These are phyloP conservation scores for Globisporangium nunn DNA, from an alignment of 352 stramenopile genomes.

Conservation along the genomic window DNA sequence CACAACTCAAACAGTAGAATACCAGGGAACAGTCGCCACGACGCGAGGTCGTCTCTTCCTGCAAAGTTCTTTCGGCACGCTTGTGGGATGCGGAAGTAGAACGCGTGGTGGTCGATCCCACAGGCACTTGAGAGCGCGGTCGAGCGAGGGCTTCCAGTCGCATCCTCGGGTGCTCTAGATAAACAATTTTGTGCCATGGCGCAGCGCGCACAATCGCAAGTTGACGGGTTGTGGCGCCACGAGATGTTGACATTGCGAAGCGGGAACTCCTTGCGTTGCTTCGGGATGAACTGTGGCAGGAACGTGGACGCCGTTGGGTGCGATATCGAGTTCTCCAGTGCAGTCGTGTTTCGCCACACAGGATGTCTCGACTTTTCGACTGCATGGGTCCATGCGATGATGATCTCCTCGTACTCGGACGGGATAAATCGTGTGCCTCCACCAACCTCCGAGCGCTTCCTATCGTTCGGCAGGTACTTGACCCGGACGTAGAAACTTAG, in stretches of 20 bases:
- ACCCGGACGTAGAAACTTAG: slow-evolving; percentile 65
- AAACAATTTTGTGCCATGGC: slow-evolving; percentile 16
- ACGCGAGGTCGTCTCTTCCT: slow-evolving; percentile 63
- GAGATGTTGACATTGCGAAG: slow-evolving; percentile 79
- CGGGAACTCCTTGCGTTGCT: slow-evolving; percentile 52
- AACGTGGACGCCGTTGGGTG: slow-evolving; percentile 17
- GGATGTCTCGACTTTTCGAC: slow-evolving; percentile 52
- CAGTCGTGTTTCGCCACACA: slow-evolving; percentile 21
- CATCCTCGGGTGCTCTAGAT: slow-evolving; percentile 3
- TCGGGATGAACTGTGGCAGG: slow-evolving; percentile 22
- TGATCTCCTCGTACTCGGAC: slow-evolving; percentile 54
- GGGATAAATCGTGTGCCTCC: slow-evolving; percentile 57
- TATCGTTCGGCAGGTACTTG: slow-evolving; percentile 78
- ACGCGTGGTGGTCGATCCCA: slow-evolving; percentile 77
- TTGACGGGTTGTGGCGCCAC: slow-evolving; percentile 49
- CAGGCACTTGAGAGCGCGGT: slow-evolving; percentile 11
- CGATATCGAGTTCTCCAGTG: slow-evolving; percentile 2
- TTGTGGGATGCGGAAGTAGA: slow-evolving; percentile 76
- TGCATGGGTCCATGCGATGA: slow-evolving; percentile 66
- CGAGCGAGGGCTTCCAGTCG: neutral
- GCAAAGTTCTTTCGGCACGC: slow-evolving; percentile 71
- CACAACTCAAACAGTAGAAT: slow-evolving; percentile 71
- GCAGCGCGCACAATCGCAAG: slow-evolving; percentile 52
- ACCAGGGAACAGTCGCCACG: slow-evolving; percentile 70
- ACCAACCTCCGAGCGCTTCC: slow-evolving; percentile 27